These are phyloP conservation scores for Aaosphaeria arxii DNA, from an alignment of 2,329 filamentous ascomycete species.

Conservation along the genomic window DNA sequence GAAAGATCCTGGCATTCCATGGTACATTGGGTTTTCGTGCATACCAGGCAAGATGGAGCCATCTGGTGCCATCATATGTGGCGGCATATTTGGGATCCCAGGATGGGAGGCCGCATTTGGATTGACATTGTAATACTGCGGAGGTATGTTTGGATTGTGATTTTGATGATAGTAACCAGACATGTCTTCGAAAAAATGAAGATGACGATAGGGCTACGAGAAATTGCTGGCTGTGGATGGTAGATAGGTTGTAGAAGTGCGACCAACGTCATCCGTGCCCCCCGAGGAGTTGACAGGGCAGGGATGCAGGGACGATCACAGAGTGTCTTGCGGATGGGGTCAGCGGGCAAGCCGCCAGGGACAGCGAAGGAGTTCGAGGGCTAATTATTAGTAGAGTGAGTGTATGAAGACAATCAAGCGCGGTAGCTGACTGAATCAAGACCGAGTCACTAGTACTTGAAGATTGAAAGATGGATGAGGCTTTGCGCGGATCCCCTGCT, in stretches of 20 bases:
- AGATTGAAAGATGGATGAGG: slow-evolving; percentile 25
- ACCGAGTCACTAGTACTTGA: slow-evolving; percentile 14
- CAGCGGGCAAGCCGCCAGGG: slow-evolving; percentile 23
- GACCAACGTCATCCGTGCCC: slow-evolving; percentile 38
- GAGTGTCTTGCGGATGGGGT: slow-evolving; percentile 22
- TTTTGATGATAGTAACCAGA: slow-evolving; percentile 36
- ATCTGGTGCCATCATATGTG: slow-evolving; percentile 25
- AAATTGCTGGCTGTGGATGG: slow-evolving; percentile 21
- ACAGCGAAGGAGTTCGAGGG: slow-evolving; percentile 13
- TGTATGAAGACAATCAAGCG: slow-evolving; percentile 9
- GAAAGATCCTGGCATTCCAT: slow-evolving; percentile 24
- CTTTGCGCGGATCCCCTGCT: slow-evolving; percentile 28
- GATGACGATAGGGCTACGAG: slow-evolving; percentile 9
- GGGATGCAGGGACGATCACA: slow-evolving; percentile 34
- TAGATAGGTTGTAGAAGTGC: slow-evolving; percentile 19
- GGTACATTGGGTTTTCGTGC: slow-evolving; percentile 31
- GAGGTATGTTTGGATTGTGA: slow-evolving; percentile 21
- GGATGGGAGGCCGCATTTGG: slow-evolving; percentile 21
- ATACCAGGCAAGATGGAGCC: slow-evolving; percentile 24
- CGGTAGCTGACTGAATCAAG: neutral
- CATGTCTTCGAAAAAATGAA: slow-evolving; percentile 21
- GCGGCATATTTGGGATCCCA: slow-evolving; percentile 18
- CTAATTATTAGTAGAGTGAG: too few species aligned
- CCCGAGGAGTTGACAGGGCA: slow-evolving; percentile 18
- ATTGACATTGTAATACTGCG: slow-evolving; percentile 36